Base-by-base conservation (phyloP, 108 stramenopile species). In the Discostella stelligeroides region DNA sequence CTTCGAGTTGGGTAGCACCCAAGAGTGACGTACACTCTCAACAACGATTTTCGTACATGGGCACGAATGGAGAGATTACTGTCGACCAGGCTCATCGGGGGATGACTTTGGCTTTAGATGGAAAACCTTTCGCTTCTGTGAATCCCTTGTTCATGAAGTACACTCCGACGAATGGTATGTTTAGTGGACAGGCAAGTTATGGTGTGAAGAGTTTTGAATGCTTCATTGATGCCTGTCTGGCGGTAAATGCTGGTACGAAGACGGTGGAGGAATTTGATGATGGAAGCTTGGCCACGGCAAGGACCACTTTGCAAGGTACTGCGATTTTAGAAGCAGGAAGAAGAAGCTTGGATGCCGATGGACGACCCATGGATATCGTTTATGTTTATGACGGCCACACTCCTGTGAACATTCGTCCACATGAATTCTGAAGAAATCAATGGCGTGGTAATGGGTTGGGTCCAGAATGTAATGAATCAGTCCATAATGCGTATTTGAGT, bases 121-220 rank as follows among this genome's bases (percentile, higher is more conserved):
- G 54, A 1, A 76, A 57, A 13, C 95, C 96, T 8, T 98, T 94
- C 84, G 94, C 79, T 25, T 91, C 86, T 21, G 95, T 98, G 14
- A 99, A 99, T 84, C 99, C 99, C 4, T 87, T 98, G 47, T 99
- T 99, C 79, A 98, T 98, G 99, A 99, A 99, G 83, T 98, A 98
- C 66, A 98, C 97, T 0, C 99, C 99, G 3, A 94, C 95, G 4
- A 87, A 95, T 76, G 96, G 95, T 29, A 88, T 82, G 72, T 99
- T 99, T 75, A 81, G 88, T 39, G 99, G 99, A 8, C 99, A 99
- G 80, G 79, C 75, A 6, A 96, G 97, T 27, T 99, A 99, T 84
- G 99, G 99, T 45, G 95, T 97, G 24, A 84, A 86, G 57, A 96
- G 94, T 39, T 97, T 99, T 78, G 97, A 92, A 79, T 84, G 83